Percentiles rank a stretch among this genome's conserved stretches.
Conservation (phyloP, 2,329 filamentous ascomycete genomes). For the Pseudogymnoascus sp. region DNA sequence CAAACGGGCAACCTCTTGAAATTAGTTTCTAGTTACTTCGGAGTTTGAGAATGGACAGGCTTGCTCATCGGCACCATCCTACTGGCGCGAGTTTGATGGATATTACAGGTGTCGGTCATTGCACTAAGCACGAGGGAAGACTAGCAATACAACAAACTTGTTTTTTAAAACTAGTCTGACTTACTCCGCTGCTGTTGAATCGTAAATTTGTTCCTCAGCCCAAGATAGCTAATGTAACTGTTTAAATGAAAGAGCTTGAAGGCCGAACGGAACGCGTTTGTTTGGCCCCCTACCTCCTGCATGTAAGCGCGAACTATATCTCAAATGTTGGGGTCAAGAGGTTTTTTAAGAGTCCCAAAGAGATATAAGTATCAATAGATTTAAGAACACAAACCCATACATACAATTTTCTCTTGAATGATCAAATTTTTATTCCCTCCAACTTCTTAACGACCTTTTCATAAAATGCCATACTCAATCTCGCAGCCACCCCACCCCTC, state of each 20-base stretch:
- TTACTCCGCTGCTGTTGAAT: background rate
- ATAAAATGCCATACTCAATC: slow-evolving; percentile 34
- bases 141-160: background rate
- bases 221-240: background rate
- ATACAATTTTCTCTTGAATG: background rate
- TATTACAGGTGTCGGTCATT: background rate
- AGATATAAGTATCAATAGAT: background rate
- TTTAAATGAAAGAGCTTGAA: background rate
- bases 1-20: background rate
- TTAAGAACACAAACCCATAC: background rate
- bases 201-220: background rate
- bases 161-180: background rate
- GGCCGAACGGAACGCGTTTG: background rate
- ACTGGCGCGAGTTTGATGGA: background rate
- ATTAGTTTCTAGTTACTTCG: background rate
- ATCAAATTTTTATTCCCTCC: slow-evolving; percentile 22
- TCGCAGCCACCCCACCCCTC: slow-evolving; percentile 31
- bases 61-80: background rate
- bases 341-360: background rate
- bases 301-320: background rate
- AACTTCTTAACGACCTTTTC: slow-evolving; percentile 38
- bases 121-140: background rate
- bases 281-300: background rate
- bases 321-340: no score
- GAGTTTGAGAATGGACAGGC: background rate